Conservation (phyloP, 2,329 filamentous ascomycete genomes). For the Paraconiothyrium brasiliense region DNA sequence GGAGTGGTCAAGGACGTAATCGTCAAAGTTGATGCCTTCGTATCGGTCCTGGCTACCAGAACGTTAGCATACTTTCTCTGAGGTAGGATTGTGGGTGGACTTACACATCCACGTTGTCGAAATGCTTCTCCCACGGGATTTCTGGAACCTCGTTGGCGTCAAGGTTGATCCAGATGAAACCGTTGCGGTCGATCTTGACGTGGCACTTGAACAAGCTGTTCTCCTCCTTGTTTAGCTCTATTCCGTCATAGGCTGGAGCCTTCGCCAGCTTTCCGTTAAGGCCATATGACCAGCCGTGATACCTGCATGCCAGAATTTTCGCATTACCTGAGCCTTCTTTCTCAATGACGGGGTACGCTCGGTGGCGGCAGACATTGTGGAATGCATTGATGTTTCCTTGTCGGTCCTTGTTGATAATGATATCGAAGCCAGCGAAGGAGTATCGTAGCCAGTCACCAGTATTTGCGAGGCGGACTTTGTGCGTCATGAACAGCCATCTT, state of each 20-base stretch:
- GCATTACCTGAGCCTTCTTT: conserved; percentile 42
- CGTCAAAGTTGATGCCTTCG: conserved; percentile 27
- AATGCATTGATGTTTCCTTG: conserved; percentile 41
- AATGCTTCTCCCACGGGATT: conserved; percentile 32
- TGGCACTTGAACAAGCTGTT: conserved; percentile 45
- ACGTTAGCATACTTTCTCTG: neutral
- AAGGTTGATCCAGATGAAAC: conserved; percentile 47
- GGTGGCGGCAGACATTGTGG: conserved; percentile 56
- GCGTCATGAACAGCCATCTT: conserved; percentile 50
- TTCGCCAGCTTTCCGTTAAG: conserved; percentile 54
- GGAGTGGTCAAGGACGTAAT: conserved; percentile 36
- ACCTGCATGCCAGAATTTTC: conserved; percentile 52
- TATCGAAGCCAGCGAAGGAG: conserved; percentile 33
- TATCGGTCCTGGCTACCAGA: conserved; percentile 29
- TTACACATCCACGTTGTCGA: conserved; percentile 30
- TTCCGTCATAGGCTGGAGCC: conserved; percentile 50
- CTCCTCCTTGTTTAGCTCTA: conserved; percentile 36
- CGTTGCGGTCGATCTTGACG: conserved; percentile 35
- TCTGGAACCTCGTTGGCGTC: conserved; percentile 31
- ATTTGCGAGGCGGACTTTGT: conserved; percentile 35
- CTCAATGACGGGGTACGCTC: conserved; percentile 48
- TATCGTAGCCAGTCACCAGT: conserved; percentile 34
- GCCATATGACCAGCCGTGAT: conserved; percentile 57
- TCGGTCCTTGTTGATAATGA: conserved; percentile 32
- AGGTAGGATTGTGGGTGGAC: neutral